A percentile compares a stretch with the other conserved stretches of the same genome.
Evolutionary conservation across 2,329 filamentous ascomycete genomes (phyloP).

Genomic region (Ophiosphaerella narmari): DNA sequence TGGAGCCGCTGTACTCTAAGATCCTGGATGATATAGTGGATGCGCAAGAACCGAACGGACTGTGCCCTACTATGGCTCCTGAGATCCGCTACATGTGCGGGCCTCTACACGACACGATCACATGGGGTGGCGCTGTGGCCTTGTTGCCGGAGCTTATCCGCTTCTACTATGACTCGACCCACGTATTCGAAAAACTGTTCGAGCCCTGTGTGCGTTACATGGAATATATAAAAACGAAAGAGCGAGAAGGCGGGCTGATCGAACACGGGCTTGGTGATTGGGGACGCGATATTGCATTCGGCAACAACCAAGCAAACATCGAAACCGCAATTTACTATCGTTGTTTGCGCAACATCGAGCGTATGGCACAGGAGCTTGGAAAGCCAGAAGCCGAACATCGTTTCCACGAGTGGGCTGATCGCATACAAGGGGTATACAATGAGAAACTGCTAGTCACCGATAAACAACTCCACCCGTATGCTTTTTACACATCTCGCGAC

Average conservation of each 20-base stretch:
- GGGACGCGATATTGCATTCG: slow-evolving; percentile 51
- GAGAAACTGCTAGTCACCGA: slow-evolving; percentile 22
- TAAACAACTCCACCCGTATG: slow-evolving; percentile 38
- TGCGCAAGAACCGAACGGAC: slow-evolving; percentile 51
- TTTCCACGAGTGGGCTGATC: slow-evolving; percentile 26
- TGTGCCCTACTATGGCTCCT: slow-evolving; percentile 55
- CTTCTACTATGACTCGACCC: slow-evolving; percentile 49
- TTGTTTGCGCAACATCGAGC: slow-evolving; percentile 43
- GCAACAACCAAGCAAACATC: slow-evolving; percentile 53
- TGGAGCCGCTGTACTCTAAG: slow-evolving; percentile 54
- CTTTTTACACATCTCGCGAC: slow-evolving; percentile 49
- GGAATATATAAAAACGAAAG: slow-evolving; percentile 49
- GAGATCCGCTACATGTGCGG: slow-evolving; percentile 57
- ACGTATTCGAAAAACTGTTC: slow-evolving; percentile 46
- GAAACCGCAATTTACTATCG: slow-evolving; percentile 53
- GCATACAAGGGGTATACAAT: slow-evolving; percentile 27
- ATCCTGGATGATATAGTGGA: slow-evolving; percentile 55
- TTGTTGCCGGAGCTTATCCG: slow-evolving; percentile 41
- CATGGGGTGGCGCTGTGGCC: slow-evolving; percentile 50
- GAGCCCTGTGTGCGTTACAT: slow-evolving; percentile 48
- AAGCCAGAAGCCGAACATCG: slow-evolving; percentile 13
- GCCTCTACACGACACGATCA: slow-evolving; percentile 54
- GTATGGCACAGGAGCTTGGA: slow-evolving; percentile 38
- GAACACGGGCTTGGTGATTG: slow-evolving; percentile 53
- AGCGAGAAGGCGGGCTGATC: slow-evolving; percentile 49